These are phyloP conservation scores for Dispira simplex DNA, from an alignment of 192 early-diverging fungal species.

Conservation along the genomic window DNA sequence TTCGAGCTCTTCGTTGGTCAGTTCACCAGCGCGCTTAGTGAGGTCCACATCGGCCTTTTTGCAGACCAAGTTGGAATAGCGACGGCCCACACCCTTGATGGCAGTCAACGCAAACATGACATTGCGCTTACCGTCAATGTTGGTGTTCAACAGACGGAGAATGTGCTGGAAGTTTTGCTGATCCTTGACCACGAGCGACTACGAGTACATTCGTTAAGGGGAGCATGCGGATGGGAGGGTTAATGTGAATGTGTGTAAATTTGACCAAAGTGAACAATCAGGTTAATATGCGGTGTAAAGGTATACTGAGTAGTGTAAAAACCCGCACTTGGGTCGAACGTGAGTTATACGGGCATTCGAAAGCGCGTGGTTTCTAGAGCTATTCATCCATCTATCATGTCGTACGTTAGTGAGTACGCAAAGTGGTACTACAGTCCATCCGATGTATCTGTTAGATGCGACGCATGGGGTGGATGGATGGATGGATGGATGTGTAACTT, in stretches of 20 bases:
- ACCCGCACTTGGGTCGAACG: background rate
- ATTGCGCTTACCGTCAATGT: slow-evolving; percentile 92
- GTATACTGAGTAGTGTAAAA: background rate
- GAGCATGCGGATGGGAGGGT: background rate
- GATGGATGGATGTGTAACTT: background rate
- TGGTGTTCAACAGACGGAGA: slow-evolving; percentile 98
- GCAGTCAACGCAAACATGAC: slow-evolving; percentile 90
- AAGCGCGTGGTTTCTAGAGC: background rate
- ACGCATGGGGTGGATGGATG: background rate
- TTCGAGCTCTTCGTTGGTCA: slow-evolving; percentile 94
- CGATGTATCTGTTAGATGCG: background rate
- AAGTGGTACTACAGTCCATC: background rate
- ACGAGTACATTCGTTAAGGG: background rate
- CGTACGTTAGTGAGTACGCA: background rate
- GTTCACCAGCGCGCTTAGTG: slow-evolving; percentile 95
- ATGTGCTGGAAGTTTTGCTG: slow-evolving; percentile 95
- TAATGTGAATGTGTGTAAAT: background rate
- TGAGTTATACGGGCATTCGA: background rate
- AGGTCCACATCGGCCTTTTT: slow-evolving; percentile 99
- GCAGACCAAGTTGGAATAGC: slow-evolving; percentile 96
- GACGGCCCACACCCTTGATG: slow-evolving; percentile 98
- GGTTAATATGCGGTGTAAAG: background rate
- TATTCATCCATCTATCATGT: background rate
- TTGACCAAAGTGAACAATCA: background rate
- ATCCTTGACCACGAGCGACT: slow-evolving; percentile 79